Base-by-base conservation (phyloP, 352 stramenopile species). In the Globisporangium rhizosaccharum region DNA sequence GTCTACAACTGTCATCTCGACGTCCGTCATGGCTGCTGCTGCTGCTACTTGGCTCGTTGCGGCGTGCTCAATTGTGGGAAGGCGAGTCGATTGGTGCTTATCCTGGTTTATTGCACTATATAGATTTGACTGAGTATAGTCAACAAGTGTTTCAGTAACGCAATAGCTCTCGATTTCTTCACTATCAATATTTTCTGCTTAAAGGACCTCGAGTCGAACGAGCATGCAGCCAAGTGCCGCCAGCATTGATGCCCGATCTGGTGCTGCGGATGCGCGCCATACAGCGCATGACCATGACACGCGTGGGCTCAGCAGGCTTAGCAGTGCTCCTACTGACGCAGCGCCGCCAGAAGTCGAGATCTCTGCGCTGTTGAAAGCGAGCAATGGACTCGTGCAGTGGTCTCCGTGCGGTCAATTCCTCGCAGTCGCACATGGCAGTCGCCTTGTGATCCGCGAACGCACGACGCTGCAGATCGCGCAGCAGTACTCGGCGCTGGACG, bases 341-440 rank as follows among this genome's bases (percentile, higher is more conserved):
- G 37, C 26, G n/a, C 26, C 39, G 1, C 51, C n/a, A 36, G 63
- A 72, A 44, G 68, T 66, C 39, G 62, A 85, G 57, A 71, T 87
- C 48, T 89, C 82, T n/a, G 62, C 72, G 48, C 26, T 74, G 9
- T 67, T 92, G 59, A 74, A 70, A 33, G 71, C 75, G 18, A 78
- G 66, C 48, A 71, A 63, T 7, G 82, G 80, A 0, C 72, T 94
- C 17, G 77, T 79, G 61, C 78, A 83, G 36, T 94, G 78, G 78
- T 89, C 82, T 49, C 78, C 77, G 6, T 85, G 79, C 53, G 80
- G 84, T 18, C 47, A 51, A 9, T 88, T 73, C 45, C 48, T 94
- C 12, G 80, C 82, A 1, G 60, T 76, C 14, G 77, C 71, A 12
- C 77, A 67, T 30, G 68, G 63, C 33, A 90, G 79, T 23, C 72